A percentile compares a stretch with the other conserved stretches of the same genome.
phyloP scores from a whole-genome alignment of 1,284 basidiomycete genomes.

The Ustilago xerochloae region DNA sequence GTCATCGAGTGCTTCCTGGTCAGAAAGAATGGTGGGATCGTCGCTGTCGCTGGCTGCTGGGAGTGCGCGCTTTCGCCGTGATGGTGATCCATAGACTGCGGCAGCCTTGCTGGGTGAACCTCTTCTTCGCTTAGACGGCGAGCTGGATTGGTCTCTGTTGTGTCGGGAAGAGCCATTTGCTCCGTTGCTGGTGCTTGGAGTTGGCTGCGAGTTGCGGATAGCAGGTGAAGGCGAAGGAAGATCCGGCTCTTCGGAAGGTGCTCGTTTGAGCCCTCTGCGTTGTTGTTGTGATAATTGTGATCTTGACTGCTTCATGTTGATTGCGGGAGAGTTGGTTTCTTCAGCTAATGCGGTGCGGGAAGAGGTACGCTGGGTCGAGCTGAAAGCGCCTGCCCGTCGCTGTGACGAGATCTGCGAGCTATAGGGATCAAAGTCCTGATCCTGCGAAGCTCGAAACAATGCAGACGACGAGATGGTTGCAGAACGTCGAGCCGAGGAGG shows the following conservation, averaged over 20 bases:
- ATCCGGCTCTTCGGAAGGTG: constrained; percentile 9
- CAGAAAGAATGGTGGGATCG: background rate
- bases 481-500: constrained; percentile 15
- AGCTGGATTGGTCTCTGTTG: constrained; percentile 11
- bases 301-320: constrained; percentile 22
- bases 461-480: constrained; percentile 2
- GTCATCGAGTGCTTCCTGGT: constrained; percentile 9
- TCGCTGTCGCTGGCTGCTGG: background rate
- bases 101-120: background rate
- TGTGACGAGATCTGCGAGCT: constrained; percentile 6
- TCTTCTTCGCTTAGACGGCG: constrained; percentile 19
- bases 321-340: constrained; percentile 14
- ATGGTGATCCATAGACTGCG: background rate
- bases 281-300: constrained; percentile 11
- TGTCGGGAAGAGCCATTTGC: constrained; percentile 3
- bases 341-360: constrained; percentile 20
- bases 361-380: background rate
- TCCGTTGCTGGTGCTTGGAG: constrained; percentile 6
- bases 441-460: constrained; percentile 21
- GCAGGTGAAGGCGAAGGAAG: constrained; percentile 5
- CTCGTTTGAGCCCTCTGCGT: constrained; percentile 25
- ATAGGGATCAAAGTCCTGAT: constrained; percentile 39
- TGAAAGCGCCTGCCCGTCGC: background rate
- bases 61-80: background rate
- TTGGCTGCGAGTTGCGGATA: constrained; percentile 3